Percentiles rank a stretch among this genome's conserved stretches.
Evolutionary conservation across 306 rosid genomes (phyloP).

Genomic region (Phaseolus lunatus): DNA sequence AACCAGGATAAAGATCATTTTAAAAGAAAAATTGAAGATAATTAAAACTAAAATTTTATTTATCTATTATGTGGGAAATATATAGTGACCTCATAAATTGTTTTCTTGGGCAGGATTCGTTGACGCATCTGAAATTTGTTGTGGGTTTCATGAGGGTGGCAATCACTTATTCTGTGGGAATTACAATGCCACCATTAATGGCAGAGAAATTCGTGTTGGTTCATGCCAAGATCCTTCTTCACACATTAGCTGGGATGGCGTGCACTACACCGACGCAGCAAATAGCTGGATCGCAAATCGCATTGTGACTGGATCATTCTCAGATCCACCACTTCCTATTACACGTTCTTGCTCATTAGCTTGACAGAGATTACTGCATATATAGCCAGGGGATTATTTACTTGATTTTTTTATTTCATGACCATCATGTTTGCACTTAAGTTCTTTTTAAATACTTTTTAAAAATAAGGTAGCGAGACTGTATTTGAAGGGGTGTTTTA

Average conservation of each 20-base stretch:
- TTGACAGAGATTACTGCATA: not conserved
- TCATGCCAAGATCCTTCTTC: slow-evolving; percentile 78
- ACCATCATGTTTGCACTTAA: not conserved
- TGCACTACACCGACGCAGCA: slow-evolving; percentile 86
- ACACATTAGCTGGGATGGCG: slow-evolving; percentile 91
- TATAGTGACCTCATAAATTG: not conserved
- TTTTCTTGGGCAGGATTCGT: slow-evolving; percentile 60
- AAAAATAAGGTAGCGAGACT: not conserved
- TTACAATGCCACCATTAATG: slow-evolving; percentile 54
- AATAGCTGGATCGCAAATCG: slow-evolving; percentile 71
- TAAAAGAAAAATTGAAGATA: too few relatives aligned
- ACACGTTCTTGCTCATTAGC: slow-evolving; percentile 55
- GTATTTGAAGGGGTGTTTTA: too few relatives aligned
- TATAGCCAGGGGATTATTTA: not conserved
- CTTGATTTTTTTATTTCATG: not conserved
- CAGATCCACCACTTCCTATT: slow-evolving; percentile 68
- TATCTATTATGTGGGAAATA: not conserved
- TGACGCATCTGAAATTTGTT: slow-evolving; percentile 62
- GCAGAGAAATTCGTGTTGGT: slow-evolving; percentile 56
- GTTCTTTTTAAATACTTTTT: not conserved
- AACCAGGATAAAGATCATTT: too few relatives aligned
- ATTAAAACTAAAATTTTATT: too few relatives aligned
- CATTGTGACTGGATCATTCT: slow-evolving; percentile 62
- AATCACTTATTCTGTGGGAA: slow-evolving; percentile 69
- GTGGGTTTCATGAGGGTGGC: slow-evolving; percentile 70